Evolutionary conservation across 2,329 filamentous ascomycete species (phyloP), one percentile per base, ranked within the genome.

Genomic region (Apiospora kogelbergensis): DNA sequence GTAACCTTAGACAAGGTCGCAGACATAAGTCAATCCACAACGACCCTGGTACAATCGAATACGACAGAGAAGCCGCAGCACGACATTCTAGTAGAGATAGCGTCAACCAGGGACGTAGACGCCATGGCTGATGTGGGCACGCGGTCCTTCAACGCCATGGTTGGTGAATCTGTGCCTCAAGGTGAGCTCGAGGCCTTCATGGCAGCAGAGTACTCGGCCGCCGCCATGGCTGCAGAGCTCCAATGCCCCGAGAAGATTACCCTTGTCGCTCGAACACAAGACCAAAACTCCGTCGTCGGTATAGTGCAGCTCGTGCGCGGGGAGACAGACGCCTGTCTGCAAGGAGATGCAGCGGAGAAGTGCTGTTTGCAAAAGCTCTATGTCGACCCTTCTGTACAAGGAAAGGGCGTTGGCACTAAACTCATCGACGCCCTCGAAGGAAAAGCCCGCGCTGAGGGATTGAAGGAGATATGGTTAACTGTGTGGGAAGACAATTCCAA

Each of bases 401-500:
- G 77, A 17, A 67, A 70, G 5, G 76, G 76, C 17, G 73, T 78
- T 37, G 77, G 77, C 13, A 74, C 67, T 53, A 73, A 68, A 68
- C 74, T 78, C 17, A 72, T 76, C 57, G 70, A 71, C 1, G 72
- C 70, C 1, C 72, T 77, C 3, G 76, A 77, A 69, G 48, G 24
- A 1, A 71, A 66, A 64, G 77, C 77, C 2, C 73, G 73, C 40
- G 72, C 69, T 20, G 74, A 76, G 68, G 75, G 76, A 17, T 76
- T 75, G 69, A 48, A 70, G 65, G 48, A 71, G 33, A 44, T 78
- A 10, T 78, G 76, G 76, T 63, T 78, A 41, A 73, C 72, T 2
- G 77, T 78, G 1, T 78, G 75, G 75, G 75, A 78, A 67, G 45
- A 77, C 2, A 74, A 75, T 37, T 1, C 22, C 6, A 63, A 33